Base-by-base conservation (phyloP, 768 basidiomycete genomes). In the Suillus plorans region DNA sequence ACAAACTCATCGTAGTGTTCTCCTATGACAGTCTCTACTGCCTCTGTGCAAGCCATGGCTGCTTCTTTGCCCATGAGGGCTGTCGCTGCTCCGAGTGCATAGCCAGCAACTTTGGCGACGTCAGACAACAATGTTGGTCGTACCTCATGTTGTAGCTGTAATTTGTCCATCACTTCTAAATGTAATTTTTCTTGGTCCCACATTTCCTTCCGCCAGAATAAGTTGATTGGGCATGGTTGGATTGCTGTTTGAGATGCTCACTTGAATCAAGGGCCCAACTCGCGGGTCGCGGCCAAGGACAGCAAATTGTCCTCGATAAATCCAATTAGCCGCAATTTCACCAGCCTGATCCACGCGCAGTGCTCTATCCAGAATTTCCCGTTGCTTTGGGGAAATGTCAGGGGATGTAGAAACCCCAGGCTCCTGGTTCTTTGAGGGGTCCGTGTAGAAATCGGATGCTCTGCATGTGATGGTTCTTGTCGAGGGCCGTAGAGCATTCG, bases 21-120 rank as follows among this genome's bases (percentile, higher is more conserved):
- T 47, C 96, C 96, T 61, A 99, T 99, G 63, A 94, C 94, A 0
- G 96, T 97, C 76, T 99, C 96, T 22, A 99, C 95, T 0, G 96
- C 96, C 76, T 99, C 96, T 0, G 96, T 99, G 71, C 96, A 98
- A 7, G 96, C 96, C 96, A 99, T 99, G 0, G 96, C 95, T 14
- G 95, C 94, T 69, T 97, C 91, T 72, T 88, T 91, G 44, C 96
- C 92, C 85, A 97, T 83, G 25, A 97, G 77, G 0, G 93, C 96
- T 0, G 96, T 97, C 0, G 80, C 84, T 6, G 89, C 89, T 6
- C 96, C 96, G 9, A 99, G 80, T 4, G 91, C 90, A 73, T 92
- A 96, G 6, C 95, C 95, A 60, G 89, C 90, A 6, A 86, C 86
- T 73, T 95, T 93, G 67, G 96, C 97, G 6, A 94, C 82, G 42